Conservation (phyloP, 83 land plant genomes). For the Isoetes engelmannii region DNA sequence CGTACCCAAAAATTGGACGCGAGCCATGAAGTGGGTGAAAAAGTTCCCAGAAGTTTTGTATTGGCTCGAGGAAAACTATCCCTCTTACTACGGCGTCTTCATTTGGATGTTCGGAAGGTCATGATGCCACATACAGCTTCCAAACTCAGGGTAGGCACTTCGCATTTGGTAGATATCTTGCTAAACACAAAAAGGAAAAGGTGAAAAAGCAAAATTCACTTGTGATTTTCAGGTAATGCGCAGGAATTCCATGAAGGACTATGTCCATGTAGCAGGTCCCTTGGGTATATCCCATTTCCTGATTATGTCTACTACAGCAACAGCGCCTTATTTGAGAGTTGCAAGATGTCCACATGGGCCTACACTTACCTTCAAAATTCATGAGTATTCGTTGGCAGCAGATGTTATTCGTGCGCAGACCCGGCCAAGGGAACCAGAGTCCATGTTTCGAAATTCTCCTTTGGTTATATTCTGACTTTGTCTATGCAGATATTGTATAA, state of each 20-base stretch:
- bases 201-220: background rate
- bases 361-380: slow-evolving; percentile 83
- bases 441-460: slow-evolving; percentile 75
- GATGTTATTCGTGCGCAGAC: slow-evolving; percentile 73
- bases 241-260: slow-evolving; percentile 80
- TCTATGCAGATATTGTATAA: no score
- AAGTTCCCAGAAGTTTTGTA: slow-evolving; percentile 93
- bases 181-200: background rate
- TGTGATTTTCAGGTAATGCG: slow-evolving; percentile 60
- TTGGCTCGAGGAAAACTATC: slow-evolving; percentile 85
- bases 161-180: slow-evolving; percentile 2
- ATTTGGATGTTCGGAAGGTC: slow-evolving; percentile 76
- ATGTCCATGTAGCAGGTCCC: slow-evolving; percentile 89
- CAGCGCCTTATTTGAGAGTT: slow-evolving; percentile 72
- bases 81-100: slow-evolving; percentile 50
- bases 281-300: slow-evolving; percentile 95
- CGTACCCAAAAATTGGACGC: slow-evolving; percentile 37
- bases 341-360: slow-evolving; percentile 96
- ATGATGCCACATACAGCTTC: slow-evolving; percentile 96
- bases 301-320: slow-evolving; percentile 67
- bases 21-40: slow-evolving; percentile 55
- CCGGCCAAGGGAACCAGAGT: slow-evolving; percentile 70
- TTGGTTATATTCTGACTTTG: slow-evolving; percentile 73
- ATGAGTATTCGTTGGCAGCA: slow-evolving; percentile 71
- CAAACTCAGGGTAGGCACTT: slow-evolving; percentile 61